These are phyloP conservation scores for Pichia pseudocactophila DNA, from an alignment of 805 yeast genomes.

Conservation along the genomic window DNA sequence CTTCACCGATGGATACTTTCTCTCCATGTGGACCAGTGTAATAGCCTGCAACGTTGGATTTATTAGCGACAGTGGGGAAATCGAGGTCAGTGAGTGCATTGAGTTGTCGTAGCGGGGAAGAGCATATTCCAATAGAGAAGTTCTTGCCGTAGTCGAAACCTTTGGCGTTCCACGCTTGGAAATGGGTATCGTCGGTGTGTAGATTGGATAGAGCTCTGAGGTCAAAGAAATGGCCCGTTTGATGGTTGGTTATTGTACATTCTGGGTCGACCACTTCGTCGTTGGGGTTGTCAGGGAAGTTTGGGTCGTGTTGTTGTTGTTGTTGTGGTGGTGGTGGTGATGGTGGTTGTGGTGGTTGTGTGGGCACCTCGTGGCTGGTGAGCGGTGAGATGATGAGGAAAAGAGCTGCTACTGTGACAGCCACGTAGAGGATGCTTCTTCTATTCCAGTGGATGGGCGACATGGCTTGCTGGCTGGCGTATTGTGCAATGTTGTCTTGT, in stretches of 20 bases:
- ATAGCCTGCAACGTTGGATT: constrained; percentile 46
- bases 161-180: constrained; percentile 52
- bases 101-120: constrained; percentile 37
- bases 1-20: constrained; percentile 52
- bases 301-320: background rate
- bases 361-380: background rate
- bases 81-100: constrained; percentile 22
- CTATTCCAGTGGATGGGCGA: background rate
- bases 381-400: background rate
- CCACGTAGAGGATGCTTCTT: background rate
- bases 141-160: constrained; percentile 66
- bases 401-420: background rate
- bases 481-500: background rate
- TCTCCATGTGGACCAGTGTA: constrained; percentile 38
- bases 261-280: constrained; percentile 19
- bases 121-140: constrained; percentile 67
- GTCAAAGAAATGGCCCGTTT: constrained; percentile 39
- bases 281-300: too few species aligned
- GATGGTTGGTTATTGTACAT: constrained; percentile 36
- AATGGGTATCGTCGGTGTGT: constrained; percentile 23
- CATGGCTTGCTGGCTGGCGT: background rate
- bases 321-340: background rate
- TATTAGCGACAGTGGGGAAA: constrained; percentile 28
- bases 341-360: background rate
- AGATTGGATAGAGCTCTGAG: constrained; percentile 30